Evolutionary conservation across 1,284 basidiomycete species (phyloP).

Genomic region (Irpex lacteus): DNA sequence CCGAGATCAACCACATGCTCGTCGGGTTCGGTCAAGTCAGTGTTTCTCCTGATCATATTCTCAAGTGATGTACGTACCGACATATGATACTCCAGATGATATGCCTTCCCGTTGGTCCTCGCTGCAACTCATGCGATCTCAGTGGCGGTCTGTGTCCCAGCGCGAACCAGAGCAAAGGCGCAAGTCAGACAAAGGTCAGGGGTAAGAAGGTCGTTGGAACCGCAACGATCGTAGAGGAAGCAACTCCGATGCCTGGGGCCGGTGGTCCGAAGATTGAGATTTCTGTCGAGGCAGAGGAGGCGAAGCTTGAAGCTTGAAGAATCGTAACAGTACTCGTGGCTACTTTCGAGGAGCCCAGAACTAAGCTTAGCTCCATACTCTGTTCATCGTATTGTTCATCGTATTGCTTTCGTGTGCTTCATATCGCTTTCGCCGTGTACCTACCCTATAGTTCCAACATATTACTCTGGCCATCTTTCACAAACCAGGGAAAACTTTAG

Average conservation of each 20-base stretch:
- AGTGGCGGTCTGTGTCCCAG: constrained; percentile 61
- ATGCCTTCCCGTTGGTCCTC: constrained; percentile 80
- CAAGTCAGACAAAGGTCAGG: constrained; percentile 20
- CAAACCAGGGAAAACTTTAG: too few species aligned
- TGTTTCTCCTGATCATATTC: neutral
- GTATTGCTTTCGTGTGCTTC: neutral
- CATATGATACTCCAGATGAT: constrained; percentile 47
- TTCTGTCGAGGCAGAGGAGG: constrained; percentile 29
- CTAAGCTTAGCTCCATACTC: too few species aligned
- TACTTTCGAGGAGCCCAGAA: too few species aligned
- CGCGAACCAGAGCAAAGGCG: constrained; percentile 33
- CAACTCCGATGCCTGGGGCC: neutral
- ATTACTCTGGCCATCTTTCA: neutral
- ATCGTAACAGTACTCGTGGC: neutral
- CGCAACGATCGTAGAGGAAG: neutral
- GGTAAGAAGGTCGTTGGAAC: neutral
- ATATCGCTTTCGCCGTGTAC: neutral
- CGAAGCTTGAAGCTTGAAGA: constrained; percentile 1
- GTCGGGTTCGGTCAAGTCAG: constrained; percentile 91
- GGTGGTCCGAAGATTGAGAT: constrained; percentile 39
- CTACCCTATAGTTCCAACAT: neutral
- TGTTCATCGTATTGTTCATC: neutral
- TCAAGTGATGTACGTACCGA: constrained; percentile 1
- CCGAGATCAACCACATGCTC: constrained; percentile 83
- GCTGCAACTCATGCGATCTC: constrained; percentile 77